A percentile compares a stretch with the other conserved stretches of the same genome.
These are phyloP conservation scores for Metschnikowia colocasiae DNA, from an alignment of 805 yeast species.

Conservation along the genomic window DNA sequence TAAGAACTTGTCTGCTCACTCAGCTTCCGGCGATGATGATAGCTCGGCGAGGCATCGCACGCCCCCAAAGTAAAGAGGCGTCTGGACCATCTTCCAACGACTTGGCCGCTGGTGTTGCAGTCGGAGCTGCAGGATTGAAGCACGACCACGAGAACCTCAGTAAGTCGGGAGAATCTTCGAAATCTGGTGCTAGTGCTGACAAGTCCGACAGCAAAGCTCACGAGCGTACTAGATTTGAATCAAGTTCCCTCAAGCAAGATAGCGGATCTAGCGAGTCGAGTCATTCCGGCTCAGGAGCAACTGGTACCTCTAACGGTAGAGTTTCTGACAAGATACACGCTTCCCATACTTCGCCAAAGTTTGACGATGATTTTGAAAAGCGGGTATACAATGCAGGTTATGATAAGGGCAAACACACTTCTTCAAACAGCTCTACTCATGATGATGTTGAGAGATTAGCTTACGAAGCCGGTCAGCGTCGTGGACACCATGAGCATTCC, in stretches of 20 bases:
- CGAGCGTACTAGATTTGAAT: too few relatives aligned
- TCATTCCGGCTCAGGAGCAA: too few relatives aligned
- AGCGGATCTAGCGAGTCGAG: neutral
- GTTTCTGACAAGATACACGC: neutral
- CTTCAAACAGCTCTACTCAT: neutral
- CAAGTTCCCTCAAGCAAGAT: neutral
- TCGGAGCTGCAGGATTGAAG: conserved; percentile 17
- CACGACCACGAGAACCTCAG: neutral
- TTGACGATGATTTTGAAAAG: conserved; percentile 5
- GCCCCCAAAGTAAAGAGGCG: conserved; percentile 7
- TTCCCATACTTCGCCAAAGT: neutral
- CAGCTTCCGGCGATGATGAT: conserved; percentile 3
- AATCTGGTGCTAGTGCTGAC: neutral
- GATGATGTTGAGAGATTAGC: conserved; percentile 3
- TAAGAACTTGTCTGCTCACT: conserved; percentile 18
- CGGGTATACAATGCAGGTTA: conserved; percentile 8
- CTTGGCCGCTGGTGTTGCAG: conserved; percentile 7
- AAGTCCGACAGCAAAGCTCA: too few relatives aligned
- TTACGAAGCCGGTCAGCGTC: conserved; percentile 4
- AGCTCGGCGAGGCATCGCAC: conserved; percentile 10
- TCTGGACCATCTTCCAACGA: conserved; percentile 5
- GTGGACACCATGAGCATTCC: neutral
- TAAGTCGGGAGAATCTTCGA: neutral
- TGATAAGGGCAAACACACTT: neutral
- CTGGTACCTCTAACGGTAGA: too few relatives aligned